phyloP scores from a whole-genome alignment of 2,329 filamentous ascomycete genomes.

The Neofusicoccum ribis region DNA sequence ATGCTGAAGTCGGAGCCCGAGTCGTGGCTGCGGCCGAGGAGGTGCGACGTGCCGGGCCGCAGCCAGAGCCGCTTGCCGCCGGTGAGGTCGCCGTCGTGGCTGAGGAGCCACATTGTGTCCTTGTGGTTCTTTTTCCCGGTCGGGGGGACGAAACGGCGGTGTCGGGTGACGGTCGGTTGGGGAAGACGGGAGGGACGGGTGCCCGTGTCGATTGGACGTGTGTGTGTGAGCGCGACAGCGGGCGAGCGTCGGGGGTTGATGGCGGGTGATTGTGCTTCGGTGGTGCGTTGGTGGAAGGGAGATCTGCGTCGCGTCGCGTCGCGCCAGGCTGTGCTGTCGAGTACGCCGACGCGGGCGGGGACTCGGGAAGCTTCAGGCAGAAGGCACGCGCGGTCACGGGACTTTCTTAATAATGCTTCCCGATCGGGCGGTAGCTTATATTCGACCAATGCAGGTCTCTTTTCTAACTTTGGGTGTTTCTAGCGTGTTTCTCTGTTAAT shows the following conservation, averaged over 20 bases:
- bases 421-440: background rate
- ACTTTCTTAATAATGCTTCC: constrained; percentile 2
- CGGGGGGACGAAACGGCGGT: too few species aligned
- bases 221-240: background rate
- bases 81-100: constrained; percentile 58
- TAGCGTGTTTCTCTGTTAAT: background rate
- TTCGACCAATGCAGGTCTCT: background rate
- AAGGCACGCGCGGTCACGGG: constrained; percentile 7
- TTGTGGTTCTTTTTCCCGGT: background rate
- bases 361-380: background rate
- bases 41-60: constrained; percentile 78
- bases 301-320: too few species aligned
- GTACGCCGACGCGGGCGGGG: background rate
- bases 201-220: background rate
- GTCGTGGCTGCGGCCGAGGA: constrained; percentile 75
- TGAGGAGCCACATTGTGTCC: constrained; percentile 52
- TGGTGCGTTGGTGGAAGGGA: background rate
- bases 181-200: background rate
- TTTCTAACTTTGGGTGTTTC: background rate
- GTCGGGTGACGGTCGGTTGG: background rate
- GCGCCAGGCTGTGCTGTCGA: background rate
- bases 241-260: too few species aligned
- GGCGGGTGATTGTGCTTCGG: background rate
- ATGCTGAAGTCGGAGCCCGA: constrained; percentile 38
- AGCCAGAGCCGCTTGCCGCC: constrained; percentile 75